phyloP scores from a whole-genome alignment of 2,329 filamentous ascomycete species.

The Eurotiales sp. region DNA sequence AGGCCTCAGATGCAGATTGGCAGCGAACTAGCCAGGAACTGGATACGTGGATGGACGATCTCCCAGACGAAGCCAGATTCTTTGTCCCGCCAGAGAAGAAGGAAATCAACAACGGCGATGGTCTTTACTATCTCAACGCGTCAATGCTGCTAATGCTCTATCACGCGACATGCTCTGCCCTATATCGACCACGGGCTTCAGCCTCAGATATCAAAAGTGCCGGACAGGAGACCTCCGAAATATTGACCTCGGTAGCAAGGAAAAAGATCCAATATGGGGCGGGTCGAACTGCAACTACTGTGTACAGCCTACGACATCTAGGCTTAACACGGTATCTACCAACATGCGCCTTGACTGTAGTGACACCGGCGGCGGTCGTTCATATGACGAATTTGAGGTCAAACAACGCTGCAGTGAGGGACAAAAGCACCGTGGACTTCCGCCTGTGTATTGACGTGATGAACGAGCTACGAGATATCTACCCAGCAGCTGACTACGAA shows the following conservation, averaged over 20 bases:
- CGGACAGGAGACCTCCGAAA: slow-evolving; percentile 37
- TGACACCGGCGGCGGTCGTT: slow-evolving; percentile 83
- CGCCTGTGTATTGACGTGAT: slow-evolving; percentile 82
- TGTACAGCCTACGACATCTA: slow-evolving; percentile 65
- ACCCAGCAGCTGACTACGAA: slow-evolving; percentile 78
- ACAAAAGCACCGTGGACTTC: slow-evolving; percentile 70
- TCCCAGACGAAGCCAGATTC: slow-evolving; percentile 69
- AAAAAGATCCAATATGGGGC: slow-evolving; percentile 77
- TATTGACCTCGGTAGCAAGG: slow-evolving; percentile 68
- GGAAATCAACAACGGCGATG: slow-evolving; percentile 49
- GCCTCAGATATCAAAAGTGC: slow-evolving; percentile 34
- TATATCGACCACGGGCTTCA: slow-evolving; percentile 81
- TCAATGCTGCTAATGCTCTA: slow-evolving; percentile 89
- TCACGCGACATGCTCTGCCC: slow-evolving; percentile 80
- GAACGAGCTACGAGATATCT: slow-evolving; percentile 75
- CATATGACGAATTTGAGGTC: slow-evolving; percentile 84
- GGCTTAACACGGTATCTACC: slow-evolving; percentile 72
- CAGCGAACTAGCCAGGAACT: slow-evolving; percentile 72
- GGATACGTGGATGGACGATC: slow-evolving; percentile 65
- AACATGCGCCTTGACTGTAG: slow-evolving; percentile 79
- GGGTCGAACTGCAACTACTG: slow-evolving; percentile 73
- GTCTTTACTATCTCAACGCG: slow-evolving; percentile 60
- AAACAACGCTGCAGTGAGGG: slow-evolving; percentile 63
- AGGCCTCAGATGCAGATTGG: slow-evolving; percentile 72
- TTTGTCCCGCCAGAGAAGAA: slow-evolving; percentile 58